Base-by-base conservation (phyloP, 2,329 filamentous ascomycete species). In the Fusarium torulosum region DNA sequence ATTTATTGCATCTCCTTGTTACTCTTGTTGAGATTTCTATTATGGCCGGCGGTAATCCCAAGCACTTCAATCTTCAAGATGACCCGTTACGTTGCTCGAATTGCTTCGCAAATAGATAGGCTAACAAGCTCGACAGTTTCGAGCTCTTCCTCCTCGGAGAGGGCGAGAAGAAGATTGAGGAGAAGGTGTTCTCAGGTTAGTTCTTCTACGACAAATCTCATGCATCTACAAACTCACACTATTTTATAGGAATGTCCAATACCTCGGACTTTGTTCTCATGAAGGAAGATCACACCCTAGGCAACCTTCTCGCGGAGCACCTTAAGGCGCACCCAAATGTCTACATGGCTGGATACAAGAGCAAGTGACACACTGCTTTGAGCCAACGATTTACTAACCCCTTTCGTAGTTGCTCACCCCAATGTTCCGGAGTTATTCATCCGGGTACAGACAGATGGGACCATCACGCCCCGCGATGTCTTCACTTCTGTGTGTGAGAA, bases 271-370 rank as follows among this genome's bases (percentile, higher is more conserved):
- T 99, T 82, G 89, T 93, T 60, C 90, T 99, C 81, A 93, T 93
- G 81, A 98, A 97, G 80, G 96, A 99, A 79, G 96, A 99, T 74
- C 95, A 97, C 81, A 97, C 95, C 2, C 87, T 99, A 25, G 96
- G 91, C 73, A 97, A 99, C 79, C 86, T 99, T 56, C 86, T 99
- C 57, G 88, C 91, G 46, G 90, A 93, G 75, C 92, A 95, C 74
- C 90, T 99, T 58, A 90, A 96, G 81, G 90, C 92, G 78, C 91
- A 93, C 74, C 87, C 89, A 19, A 90, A 96, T 77, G 91, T 99
- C 72, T 84, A 91, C 73, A 97, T 98, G 85, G 90, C 94, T 61
- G 96, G 91, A 14, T 99, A 99, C 85, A 96, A 96, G 80, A 88
- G 91, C 90, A 79, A 66, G 87, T 29, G 52, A 4, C 35, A 9